Evolutionary conservation across 2,329 filamentous ascomycete species (phyloP), one percentile per base, ranked within the genome.

Genomic region (Trichoderma endophyticum): DNA sequence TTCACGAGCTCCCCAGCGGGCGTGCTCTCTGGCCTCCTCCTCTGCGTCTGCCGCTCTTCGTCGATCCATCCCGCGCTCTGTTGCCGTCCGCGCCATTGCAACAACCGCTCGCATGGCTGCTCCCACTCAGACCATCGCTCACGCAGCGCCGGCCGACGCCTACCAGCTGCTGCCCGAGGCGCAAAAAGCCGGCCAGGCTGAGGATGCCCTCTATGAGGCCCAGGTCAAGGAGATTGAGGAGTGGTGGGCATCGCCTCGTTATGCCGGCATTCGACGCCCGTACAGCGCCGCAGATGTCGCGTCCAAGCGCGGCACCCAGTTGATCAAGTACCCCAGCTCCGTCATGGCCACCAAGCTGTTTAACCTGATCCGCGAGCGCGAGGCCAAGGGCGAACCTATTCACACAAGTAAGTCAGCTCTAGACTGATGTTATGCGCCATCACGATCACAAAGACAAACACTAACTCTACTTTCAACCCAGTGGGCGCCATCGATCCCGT

Each of bases 401-500:
- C 95, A 98, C 82, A 98, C 96, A 18, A 95, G 93, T 95, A 84
- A 79, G 90, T 75, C 43, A 12, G 39, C 39, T n/a, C 39, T 43
- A 7, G 39, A 43, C 39, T 43, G 39, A 43, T n/a, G 18, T 43
- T 21, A 21, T 21, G 34, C 6, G 6, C 34, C 14, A 36, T 36
- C 34, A 11, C 14, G 28, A 26, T 14, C 6, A 3, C 34, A 14
- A n/a, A 24, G 24, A 18, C 11, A n/a, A 15, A 2, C 15, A 43
- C 71, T 71, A 43, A 71, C 7, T 11, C 8, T 24, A 5, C 3
- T 4, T 30, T 8, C 24, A 7, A 18, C 26, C 0, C 74, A 95
- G 93, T 99, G 92, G 96, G 96, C 77, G 96, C 95, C 73, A 97
- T 99, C 82, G 96, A 99, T 80, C 96, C 96, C n/a, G 91, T 98